These are phyloP conservation scores for Graphiopsis chlorocephala DNA, from an alignment of 2,329 filamentous ascomycete species.

Conservation along the genomic window DNA sequence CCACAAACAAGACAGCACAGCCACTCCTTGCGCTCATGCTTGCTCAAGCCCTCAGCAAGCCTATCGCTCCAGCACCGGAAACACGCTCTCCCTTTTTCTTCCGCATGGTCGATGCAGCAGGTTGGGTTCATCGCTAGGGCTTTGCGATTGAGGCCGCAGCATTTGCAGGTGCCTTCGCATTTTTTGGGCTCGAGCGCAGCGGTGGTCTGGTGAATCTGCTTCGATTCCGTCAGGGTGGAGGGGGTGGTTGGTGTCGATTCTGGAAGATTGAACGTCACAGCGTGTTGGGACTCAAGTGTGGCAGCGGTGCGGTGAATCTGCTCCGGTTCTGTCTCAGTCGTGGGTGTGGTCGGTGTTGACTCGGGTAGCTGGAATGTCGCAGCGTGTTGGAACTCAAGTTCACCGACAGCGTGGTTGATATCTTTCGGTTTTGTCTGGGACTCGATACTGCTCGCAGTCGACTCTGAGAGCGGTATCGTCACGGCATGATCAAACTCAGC, in stretches of 20 bases:
- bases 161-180: background rate
- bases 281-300: too few relatives aligned
- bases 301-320: background rate
- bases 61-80: background rate
- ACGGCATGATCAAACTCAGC: background rate
- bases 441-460: background rate
- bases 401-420: background rate
- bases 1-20: constrained; percentile 9
- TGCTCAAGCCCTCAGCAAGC: background rate
- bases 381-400: background rate
- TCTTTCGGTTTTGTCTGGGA: background rate
- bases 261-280: too few relatives aligned
- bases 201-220: background rate
- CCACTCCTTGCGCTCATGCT: background rate
- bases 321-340: background rate
- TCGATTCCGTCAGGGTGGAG: background rate
- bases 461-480: background rate
- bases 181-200: background rate
- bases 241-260: background rate
- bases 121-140: background rate
- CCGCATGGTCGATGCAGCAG: background rate
- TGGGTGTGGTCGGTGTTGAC: background rate
- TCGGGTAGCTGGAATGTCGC: background rate
- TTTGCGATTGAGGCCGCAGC: background rate
- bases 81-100: background rate